Conservation (phyloP, 2,329 filamentous ascomycete genomes). For the Hymenoscyphus scutula region DNA sequence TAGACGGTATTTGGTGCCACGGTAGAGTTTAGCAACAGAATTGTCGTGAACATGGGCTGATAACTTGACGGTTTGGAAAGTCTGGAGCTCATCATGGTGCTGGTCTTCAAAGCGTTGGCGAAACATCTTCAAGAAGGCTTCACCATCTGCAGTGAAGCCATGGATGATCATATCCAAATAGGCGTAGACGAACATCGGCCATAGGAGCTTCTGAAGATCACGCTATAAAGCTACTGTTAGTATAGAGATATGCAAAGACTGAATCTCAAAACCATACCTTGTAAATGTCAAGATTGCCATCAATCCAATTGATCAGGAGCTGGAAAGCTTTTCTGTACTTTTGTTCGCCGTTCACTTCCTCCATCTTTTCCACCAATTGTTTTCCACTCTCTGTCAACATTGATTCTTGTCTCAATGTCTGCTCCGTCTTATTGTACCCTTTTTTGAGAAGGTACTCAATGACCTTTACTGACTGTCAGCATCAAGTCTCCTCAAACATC, state of each 20-base stretch:
- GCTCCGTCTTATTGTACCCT: slow-evolving; percentile 88
- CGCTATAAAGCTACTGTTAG: slow-evolving; percentile 51
- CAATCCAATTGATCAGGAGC: slow-evolving; percentile 77
- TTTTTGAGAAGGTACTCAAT: slow-evolving; percentile 96
- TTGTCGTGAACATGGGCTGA: slow-evolving; percentile 79
- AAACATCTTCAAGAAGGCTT: slow-evolving; percentile 69
- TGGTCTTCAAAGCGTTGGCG: slow-evolving; percentile 69
- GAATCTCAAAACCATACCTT: slow-evolving; percentile 57
- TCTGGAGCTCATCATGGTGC: slow-evolving; percentile 76
- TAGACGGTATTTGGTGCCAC: slow-evolving; percentile 82
- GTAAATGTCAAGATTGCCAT: slow-evolving; percentile 90
- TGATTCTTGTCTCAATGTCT: slow-evolving; percentile 87
- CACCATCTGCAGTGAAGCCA: slow-evolving; percentile 68
- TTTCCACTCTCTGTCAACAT: slow-evolving; percentile 77
- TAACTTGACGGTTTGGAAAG: slow-evolving; percentile 70
- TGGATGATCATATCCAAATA: slow-evolving; percentile 77
- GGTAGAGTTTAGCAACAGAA: slow-evolving; percentile 74
- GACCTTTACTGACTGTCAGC: slow-evolving; percentile 49
- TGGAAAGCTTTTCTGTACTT: slow-evolving; percentile 77
- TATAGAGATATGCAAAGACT: background rate
- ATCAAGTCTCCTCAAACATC: too few species aligned
- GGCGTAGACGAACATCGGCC: slow-evolving; percentile 93
- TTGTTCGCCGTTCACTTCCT: slow-evolving; percentile 68
- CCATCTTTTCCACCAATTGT: slow-evolving; percentile 58
- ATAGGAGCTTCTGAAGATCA: slow-evolving; percentile 82